A percentile compares a stretch with the other conserved stretches of the same genome.
Conservation (phyloP, 306 rosid genomes). For the Cucurbita maxima region DNA sequence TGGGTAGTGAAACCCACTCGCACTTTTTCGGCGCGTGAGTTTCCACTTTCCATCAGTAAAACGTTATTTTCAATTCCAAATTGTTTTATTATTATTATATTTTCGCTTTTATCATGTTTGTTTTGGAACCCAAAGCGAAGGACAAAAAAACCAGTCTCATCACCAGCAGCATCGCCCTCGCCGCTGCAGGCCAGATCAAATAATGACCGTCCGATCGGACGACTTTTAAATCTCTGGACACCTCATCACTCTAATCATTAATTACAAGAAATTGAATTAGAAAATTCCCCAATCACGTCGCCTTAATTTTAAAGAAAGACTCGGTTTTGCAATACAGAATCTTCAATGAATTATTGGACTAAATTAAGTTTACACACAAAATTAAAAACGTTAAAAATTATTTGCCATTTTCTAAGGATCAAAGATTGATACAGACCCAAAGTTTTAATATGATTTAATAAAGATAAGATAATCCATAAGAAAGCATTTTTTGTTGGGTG, state of each 20-base stretch:
- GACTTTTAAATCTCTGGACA: not conserved
- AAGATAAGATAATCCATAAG: too few relatives aligned
- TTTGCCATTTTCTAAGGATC: too few relatives aligned
- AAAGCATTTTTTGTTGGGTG: too few relatives aligned
- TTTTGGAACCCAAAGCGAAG: slow-evolving; percentile 3
- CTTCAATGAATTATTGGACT: too few relatives aligned
- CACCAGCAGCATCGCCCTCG: not conserved
- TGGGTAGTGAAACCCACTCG: not conserved
- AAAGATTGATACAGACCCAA: too few relatives aligned
- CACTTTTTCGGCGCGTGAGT: not conserved
- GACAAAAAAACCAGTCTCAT: slow-evolving; percentile 1
- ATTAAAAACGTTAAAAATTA: not conserved
- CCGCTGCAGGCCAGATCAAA: not conserved
- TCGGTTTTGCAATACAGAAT: not conserved
- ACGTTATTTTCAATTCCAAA: not conserved
- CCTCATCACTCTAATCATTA: not conserved
- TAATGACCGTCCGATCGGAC: not conserved
- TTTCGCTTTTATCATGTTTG: slow-evolving; percentile 3
- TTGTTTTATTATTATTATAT: not conserved
- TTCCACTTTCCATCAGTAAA: not conserved
- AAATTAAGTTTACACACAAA: too few relatives aligned
- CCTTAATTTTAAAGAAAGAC: not conserved
- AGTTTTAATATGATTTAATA: too few relatives aligned
- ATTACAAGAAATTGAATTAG: not conserved
- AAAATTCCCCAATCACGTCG: not conserved